Base-by-base conservation (phyloP, 1,139 yeast species). In the Kluyveromyces sp. region DNA sequence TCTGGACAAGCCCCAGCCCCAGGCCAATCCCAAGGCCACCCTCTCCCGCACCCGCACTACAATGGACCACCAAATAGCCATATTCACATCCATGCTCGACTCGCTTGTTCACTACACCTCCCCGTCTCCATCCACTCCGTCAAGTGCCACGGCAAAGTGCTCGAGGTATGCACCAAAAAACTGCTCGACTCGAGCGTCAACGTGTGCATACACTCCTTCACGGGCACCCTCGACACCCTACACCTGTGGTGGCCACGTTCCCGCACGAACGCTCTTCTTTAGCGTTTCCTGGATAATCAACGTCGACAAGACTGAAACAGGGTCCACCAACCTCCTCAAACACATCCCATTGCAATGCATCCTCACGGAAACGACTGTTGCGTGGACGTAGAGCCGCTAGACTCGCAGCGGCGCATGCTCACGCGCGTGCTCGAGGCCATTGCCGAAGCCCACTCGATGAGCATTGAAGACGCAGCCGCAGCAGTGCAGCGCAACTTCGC, bases 111-210 rank as follows among this genome's bases (percentile, higher is more conserved):
- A n/a, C n/a, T n/a, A n/a, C n/a, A n/a, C n/a, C n/a, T n/a, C 25
- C 79, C 86, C 0, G 77, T 85, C 0, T 87, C 96, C 1, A 54
- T 92, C 0, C 98, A 92, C 60, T 85, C 90, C 53, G 98, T 92
- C 2, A 84, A 82, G 55, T 79, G 84, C 6, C 90, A 83, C 55
- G 86, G 86, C 1, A 59, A 68, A 7, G 59, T 85, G 27, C 78
- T 68, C 47, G 83, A 82, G 7, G 57, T 66, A 1, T 68, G 78
- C 27, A 54, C 42, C 39, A 41, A 59, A 30, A 67, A 55, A 43
- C 44, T 63, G 32, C 41, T 45, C 21, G 46, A 45, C 4, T 33
- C 45, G 15, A 30, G 37, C 2, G 50, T 56, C 1, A 59, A 70
- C 1, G 67, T 88, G 0, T 77, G 88, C 34, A 69, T 90, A 31